Evolutionary conservation across 805 yeast genomes (phyloP), one percentile per base, ranked within the genome.

Genomic region (Kodamaea sagamina): DNA sequence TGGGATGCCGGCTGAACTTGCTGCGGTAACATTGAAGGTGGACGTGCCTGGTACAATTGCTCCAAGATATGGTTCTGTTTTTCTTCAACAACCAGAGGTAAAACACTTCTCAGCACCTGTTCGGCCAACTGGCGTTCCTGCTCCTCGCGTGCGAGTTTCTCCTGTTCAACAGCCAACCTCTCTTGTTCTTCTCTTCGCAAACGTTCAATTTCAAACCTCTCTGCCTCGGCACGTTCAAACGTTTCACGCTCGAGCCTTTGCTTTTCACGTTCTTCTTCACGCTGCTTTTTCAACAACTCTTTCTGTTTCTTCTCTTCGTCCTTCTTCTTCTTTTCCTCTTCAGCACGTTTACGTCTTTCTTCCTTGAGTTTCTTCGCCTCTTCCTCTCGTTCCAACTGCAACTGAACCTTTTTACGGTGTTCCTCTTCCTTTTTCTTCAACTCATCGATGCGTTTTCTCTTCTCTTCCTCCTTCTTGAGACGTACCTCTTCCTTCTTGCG

Each of bases 391-490:
- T 59, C 66, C 49, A 54, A 56, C 44, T 59, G 63, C 16, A 58
- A 62, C 46, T 58, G 68, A 11, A 55, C 48, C 44, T 57, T 58
- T 49, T 57, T 65, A 39, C 57, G 57, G 28, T 60, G 62, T 40
- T 64, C 70, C 28, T 58, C 62, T 46, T 64, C 69, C 37, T 59
- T 60, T 25, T 62, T 57, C 49, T 54, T 62, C 34, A 61, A 48
- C 40, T 63, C 64, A 48, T 68, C 73, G 37, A 68, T 61, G 12
- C 64, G 52, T 62, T 60, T 77, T 70, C 64, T 56, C 57, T 77
- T 73, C 48, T 78, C 79, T 50, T 77, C 82, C 44, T 70, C 75
- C 41, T 67, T 65, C 49, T 67, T 68, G 41, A 65, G 52, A 15
- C 62, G 54, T 2, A 62, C 52, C 44, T 67, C 74, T 37, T 70